A percentile compares a stretch with the other conserved stretches of the same genome.
These are phyloP conservation scores for Platismatia glauca DNA, from an alignment of 495 filamentous ascomycete species.

Conservation along the genomic window DNA sequence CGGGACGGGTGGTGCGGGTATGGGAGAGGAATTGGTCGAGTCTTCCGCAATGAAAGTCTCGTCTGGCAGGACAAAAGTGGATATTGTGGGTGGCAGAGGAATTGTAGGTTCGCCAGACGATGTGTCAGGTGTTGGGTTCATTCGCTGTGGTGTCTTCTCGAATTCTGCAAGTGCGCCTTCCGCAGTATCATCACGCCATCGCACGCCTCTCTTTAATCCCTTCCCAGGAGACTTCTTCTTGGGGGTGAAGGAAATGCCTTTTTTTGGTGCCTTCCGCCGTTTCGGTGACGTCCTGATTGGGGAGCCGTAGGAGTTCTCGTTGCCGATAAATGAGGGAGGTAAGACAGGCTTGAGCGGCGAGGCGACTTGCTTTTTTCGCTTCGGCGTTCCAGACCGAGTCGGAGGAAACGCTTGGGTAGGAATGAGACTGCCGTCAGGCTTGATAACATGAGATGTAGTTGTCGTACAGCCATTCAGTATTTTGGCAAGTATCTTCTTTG, in stretches of 20 bases:
- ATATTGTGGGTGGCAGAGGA: slow-evolving; percentile 20
- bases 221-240: slow-evolving; percentile 63
- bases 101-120: slow-evolving; percentile 43
- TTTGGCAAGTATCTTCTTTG: slow-evolving; percentile 66
- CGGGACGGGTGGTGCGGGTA: slow-evolving; percentile 38
- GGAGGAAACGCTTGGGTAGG: slow-evolving; percentile 57
- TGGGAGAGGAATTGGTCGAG: slow-evolving; percentile 43
- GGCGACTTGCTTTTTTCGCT: slow-evolving; percentile 55
- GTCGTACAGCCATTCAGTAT: slow-evolving; percentile 67
- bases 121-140: slow-evolving; percentile 40
- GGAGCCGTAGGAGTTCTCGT: slow-evolving; percentile 35
- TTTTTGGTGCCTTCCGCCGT: slow-evolving; percentile 67
- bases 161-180: slow-evolving; percentile 82
- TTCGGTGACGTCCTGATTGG: slow-evolving; percentile 69
- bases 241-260: slow-evolving; percentile 73
- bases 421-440: slow-evolving; percentile 71
- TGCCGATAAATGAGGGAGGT: slow-evolving; percentile 32
- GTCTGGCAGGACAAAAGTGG: slow-evolving; percentile 3
- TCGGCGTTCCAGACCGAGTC: slow-evolving; percentile 59
- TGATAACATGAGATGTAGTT: slow-evolving; percentile 72
- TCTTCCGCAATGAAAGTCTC: slow-evolving; percentile 13
- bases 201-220: slow-evolving; percentile 60
- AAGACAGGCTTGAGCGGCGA: slow-evolving; percentile 36
- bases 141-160: slow-evolving; percentile 72
- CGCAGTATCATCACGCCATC: slow-evolving; percentile 87